phyloP scores from a whole-genome alignment of 345 rosid genomes.

The Populus tremula region DNA sequence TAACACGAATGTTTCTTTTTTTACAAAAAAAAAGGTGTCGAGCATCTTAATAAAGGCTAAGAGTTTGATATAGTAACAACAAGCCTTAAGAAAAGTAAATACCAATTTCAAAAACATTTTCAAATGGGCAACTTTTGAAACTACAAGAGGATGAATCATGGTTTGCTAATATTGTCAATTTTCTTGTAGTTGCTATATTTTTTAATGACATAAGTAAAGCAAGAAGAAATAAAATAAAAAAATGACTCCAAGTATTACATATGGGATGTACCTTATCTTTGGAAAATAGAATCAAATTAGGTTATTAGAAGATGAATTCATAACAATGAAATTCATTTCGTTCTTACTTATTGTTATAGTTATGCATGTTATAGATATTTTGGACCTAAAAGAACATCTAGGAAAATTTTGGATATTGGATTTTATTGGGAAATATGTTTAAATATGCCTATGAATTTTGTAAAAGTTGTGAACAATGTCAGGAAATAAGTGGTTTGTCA shows the following conservation, averaged over 20 bases:
- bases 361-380: background rate
- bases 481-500: background rate
- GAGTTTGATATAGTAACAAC: too few relatives aligned
- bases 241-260: background rate
- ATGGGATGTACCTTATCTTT: background rate
- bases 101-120: too few relatives aligned
- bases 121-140: too few relatives aligned
- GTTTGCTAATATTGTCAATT: too few relatives aligned
- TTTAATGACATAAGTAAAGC: background rate
- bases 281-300: background rate
- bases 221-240: background rate
- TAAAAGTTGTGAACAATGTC: background rate
- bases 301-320: background rate
- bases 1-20: too few relatives aligned
- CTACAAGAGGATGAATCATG: too few relatives aligned
- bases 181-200: too few relatives aligned
- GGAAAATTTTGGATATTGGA: background rate
- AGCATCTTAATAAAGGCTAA: too few relatives aligned
- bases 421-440: background rate
- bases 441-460: background rate
- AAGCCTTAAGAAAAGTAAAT: too few relatives aligned
- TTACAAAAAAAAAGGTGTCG: too few relatives aligned
- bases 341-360: background rate
- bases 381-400: background rate
- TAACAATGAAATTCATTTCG: background rate